Percentiles rank a stretch among this genome's conserved stretches.
Conservation (phyloP, 1,284 basidiomycete genomes). For the Ceratobasidium sp. region DNA sequence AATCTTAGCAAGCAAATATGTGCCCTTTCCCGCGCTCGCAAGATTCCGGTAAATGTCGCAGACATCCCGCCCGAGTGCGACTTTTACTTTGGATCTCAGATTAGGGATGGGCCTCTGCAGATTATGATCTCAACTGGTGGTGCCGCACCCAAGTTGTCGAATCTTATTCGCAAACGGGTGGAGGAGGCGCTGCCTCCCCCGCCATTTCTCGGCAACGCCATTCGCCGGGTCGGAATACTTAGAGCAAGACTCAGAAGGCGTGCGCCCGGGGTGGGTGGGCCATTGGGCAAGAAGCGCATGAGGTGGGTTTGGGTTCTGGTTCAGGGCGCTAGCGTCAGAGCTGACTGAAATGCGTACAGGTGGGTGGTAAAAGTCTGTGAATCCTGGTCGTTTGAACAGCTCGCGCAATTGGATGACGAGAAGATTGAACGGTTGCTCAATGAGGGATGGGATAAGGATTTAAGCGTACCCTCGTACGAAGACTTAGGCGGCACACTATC, state of each 20-base stretch:
- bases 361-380: conserved; percentile 96
- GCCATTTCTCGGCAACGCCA: conserved; percentile 71
- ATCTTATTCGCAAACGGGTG: conserved; percentile 76
- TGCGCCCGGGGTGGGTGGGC: conserved; percentile 78
- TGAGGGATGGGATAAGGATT: conserved; percentile 70
- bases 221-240: conserved; percentile 78
- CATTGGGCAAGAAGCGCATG: conserved; percentile 79
- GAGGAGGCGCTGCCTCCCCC: conserved; percentile 69
- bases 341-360: background rate
- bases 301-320: conserved; percentile 47
- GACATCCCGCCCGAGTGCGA: conserved; percentile 95
- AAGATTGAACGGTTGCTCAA: conserved; percentile 66
- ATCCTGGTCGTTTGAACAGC: conserved; percentile 78
- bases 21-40: conserved; percentile 67
- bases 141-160: conserved; percentile 88
- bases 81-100: conserved; percentile 97
- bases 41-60: conserved; percentile 92
- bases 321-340: background rate
- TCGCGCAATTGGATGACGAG: conserved; percentile 67
- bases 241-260: conserved; percentile 70
- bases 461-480: conserved; percentile 37
- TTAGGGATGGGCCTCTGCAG: conserved; percentile 80
- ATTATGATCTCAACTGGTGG: conserved; percentile 97
- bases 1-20: conserved; percentile 74
- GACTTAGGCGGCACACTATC: conserved; percentile 25